Conservation (phyloP, 768 basidiomycete species). For the Mycena metata region DNA sequence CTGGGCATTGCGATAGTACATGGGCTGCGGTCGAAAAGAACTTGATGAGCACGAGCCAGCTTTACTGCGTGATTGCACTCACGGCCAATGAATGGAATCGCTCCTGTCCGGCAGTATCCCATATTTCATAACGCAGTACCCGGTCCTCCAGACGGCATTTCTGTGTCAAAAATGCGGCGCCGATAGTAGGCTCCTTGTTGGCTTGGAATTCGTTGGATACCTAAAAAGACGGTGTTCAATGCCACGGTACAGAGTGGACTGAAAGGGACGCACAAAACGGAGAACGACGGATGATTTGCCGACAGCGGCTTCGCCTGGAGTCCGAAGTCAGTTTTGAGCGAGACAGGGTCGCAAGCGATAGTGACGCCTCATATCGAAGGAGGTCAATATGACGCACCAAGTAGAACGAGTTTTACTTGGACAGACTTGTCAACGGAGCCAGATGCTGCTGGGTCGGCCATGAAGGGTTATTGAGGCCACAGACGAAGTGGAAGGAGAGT, state of each 20-base stretch:
- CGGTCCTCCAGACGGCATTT: conserved; percentile 96
- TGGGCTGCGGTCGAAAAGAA: conserved; percentile 70
- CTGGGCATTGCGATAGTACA: conserved; percentile 99
- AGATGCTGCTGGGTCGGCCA: conserved; percentile 80
- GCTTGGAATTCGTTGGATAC: conserved; percentile 98
- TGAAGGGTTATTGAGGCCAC: conserved; percentile 37
- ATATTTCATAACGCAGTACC: conserved; percentile 94
- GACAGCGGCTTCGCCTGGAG: conserved; percentile 94
- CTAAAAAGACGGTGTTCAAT: conserved; percentile 53
- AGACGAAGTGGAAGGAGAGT: conserved; percentile 17
- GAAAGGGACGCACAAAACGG: conserved; percentile 80
- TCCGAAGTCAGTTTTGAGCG: conserved; percentile 31
- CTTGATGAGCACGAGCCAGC: conserved; percentile 21
- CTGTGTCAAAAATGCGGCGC: conserved; percentile 95
- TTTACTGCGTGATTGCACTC: conserved; percentile 50
- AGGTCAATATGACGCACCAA: conserved; percentile 70
- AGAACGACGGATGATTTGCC: conserved; percentile 99
- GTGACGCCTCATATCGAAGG: conserved; percentile 18
- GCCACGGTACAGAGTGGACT: conserved; percentile 23
- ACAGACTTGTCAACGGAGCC: conserved; percentile 89
- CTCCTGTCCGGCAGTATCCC: conserved; percentile 97
- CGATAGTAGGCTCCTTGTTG: conserved; percentile 99
- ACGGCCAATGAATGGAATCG: conserved; percentile 98
- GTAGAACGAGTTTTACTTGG: conserved; percentile 96
- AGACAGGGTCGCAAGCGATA: conserved; percentile 17